Base-by-base conservation (phyloP, 2,329 filamentous ascomycete species). In the Microcera coccophila region DNA sequence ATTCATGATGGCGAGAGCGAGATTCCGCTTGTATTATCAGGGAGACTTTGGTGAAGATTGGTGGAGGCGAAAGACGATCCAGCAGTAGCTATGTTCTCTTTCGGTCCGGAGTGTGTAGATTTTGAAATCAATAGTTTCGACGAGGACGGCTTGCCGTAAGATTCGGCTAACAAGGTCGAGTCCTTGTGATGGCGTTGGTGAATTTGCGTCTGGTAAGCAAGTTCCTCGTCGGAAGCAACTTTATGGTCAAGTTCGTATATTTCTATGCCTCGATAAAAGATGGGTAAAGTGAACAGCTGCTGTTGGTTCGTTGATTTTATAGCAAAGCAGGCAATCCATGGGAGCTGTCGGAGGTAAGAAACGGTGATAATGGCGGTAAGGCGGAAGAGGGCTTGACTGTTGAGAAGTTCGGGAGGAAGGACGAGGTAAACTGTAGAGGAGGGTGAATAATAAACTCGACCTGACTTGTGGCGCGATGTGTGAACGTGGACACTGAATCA, bases 1-100 rank as follows among this genome's bases (percentile, higher is more conserved):
- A 59, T 76, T 79, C 81, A 85, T 85, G 28, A 36, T 42, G 38
- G 37, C 42, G 29, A 32, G 9, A 28, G 14, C 24, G 9, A 14
- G 9, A 9, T 28, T 28, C 24, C 14, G n/a, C n/a, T n/a, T n/a
- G n/a, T n/a, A n/a, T n/a, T n/a, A n/a, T n/a, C n/a, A n/a, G n/a
- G n/a, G n/a, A n/a, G n/a, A n/a, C n/a, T n/a, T n/a, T n/a, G n/a
- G n/a, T n/a, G n/a, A n/a, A n/a, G n/a, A n/a, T n/a, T n/a, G n/a
- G n/a, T n/a, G n/a, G n/a, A n/a, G n/a, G n/a, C n/a, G n/a, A n/a
- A n/a, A n/a, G n/a, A n/a, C n/a, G n/a, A n/a, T n/a, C n/a, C n/a
- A n/a, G n/a, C n/a, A n/a, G n/a, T n/a, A n/a, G n/a, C n/a, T n/a
- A n/a, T n/a, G n/a, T n/a, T n/a, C n/a, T n/a, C n/a, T n/a, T n/a